Evolutionary conservation across 2,329 filamentous ascomycete genomes (phyloP).

Genomic region (Plenodomus tracheiphilus): DNA sequence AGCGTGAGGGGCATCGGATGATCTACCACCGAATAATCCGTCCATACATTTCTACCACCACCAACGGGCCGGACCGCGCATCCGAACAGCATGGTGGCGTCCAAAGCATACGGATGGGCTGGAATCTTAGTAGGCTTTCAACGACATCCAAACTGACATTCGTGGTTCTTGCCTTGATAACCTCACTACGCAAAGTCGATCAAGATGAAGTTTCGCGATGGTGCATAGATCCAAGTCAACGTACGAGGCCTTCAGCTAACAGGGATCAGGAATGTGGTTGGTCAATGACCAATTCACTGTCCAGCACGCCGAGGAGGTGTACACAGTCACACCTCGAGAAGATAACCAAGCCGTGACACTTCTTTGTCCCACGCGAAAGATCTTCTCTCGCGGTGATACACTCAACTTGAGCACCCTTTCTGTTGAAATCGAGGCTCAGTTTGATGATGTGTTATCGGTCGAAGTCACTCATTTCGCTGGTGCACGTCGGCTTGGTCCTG

Average conservation of each 20-base stretch:
- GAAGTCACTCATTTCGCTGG: conserved; percentile 63
- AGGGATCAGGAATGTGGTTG: conserved; percentile 62
- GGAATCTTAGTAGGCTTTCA: neutral
- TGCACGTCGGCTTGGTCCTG: conserved; percentile 55
- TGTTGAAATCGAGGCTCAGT: conserved; percentile 60
- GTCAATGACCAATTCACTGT: conserved; percentile 62
- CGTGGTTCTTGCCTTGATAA: neutral
- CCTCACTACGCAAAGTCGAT: neutral
- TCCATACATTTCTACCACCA: conserved; percentile 18
- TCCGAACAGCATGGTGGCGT: conserved; percentile 13
- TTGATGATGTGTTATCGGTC: conserved; percentile 63
- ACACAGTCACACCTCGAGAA: conserved; percentile 53
- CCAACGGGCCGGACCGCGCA: conserved; percentile 21
- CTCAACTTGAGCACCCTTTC: conserved; percentile 60
- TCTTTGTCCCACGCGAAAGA: conserved; percentile 61
- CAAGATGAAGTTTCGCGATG: conserved; percentile 65
- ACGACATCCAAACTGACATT: neutral
- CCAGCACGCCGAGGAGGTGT: conserved; percentile 69
- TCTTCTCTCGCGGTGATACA: conserved; percentile 58
- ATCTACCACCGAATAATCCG: conserved; percentile 25
- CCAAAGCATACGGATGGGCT: neutral
- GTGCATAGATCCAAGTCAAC: conserved; percentile 29
- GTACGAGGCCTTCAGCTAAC: conserved; percentile 9
- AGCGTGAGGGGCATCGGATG: conserved; percentile 17
- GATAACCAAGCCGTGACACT: conserved; percentile 56